Percentiles rank a stretch among this genome's conserved stretches.
Evolutionary conservation across 2,329 filamentous ascomycete species (phyloP).

Genomic region (Aureobasidium sp.): DNA sequence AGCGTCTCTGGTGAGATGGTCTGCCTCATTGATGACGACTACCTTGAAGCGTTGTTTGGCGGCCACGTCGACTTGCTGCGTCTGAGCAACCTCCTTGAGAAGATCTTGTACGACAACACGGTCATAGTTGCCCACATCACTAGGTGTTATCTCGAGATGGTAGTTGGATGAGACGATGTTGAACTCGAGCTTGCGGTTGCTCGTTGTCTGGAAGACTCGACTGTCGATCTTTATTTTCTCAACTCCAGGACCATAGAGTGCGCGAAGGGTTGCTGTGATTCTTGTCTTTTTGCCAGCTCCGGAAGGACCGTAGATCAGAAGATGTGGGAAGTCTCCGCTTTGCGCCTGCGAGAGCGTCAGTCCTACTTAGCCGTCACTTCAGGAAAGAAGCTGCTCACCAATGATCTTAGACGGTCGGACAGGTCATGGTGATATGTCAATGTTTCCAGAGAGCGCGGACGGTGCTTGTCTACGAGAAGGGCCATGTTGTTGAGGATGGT

Average conservation of each 20-base stretch:
- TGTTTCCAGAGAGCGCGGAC: conserved; percentile 63
- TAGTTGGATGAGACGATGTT: conserved; percentile 97
- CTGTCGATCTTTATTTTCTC: conserved; percentile 99
- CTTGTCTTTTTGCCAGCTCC: conserved; percentile 97
- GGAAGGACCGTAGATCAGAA: conserved; percentile 93
- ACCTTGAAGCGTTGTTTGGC: conserved; percentile 96
- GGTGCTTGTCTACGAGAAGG: conserved; percentile 56
- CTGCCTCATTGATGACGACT: conserved; percentile 97
- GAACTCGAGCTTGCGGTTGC: conserved; percentile 97
- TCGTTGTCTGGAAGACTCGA: conserved; percentile 85
- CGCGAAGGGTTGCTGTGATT: conserved; percentile 89
- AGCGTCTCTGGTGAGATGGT: conserved; percentile 86
- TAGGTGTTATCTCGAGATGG: conserved; percentile 96
- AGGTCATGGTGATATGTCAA: conserved; percentile 85
- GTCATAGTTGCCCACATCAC: conserved; percentile 93
- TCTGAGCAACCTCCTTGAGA: conserved; percentile 95
- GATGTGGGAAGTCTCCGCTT: conserved; percentile 94
- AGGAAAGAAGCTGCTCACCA: conserved; percentile 48
- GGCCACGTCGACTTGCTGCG: conserved; percentile 90
- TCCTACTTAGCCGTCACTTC: not conserved
- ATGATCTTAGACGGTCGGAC: conserved; percentile 73
- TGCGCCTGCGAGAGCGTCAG: conserved; percentile 56
- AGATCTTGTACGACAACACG: conserved; percentile 92
- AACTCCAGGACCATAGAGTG: conserved; percentile 91
- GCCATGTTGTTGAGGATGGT: conserved; percentile 40